Percentiles rank a stretch among this genome's conserved stretches.
Conservation (phyloP, 192 early-diverging fungal genomes). For the Helicostylum pulchrum region DNA sequence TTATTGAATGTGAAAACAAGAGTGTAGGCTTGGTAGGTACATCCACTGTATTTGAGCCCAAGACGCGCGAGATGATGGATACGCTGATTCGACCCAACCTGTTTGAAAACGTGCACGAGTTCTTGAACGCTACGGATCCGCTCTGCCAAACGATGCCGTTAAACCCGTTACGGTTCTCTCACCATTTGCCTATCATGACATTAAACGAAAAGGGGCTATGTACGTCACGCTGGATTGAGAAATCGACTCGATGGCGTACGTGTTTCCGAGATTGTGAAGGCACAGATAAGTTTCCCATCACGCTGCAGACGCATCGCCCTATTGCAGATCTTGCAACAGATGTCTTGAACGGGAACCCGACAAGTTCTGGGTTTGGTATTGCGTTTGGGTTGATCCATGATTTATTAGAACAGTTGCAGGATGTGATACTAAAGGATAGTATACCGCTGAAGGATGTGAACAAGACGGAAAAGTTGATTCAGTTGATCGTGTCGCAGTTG, state of each 20-base stretch:
- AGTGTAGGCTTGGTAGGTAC: not conserved
- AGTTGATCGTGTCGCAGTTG: constrained; percentile 4
- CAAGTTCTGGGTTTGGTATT: constrained; percentile 10
- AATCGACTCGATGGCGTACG: constrained; percentile 17
- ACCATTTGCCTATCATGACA: constrained; percentile 2
- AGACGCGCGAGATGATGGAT: constrained; percentile 13
- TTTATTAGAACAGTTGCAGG: constrained; percentile 18
- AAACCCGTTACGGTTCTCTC: constrained; percentile 12
- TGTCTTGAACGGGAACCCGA: constrained; percentile 14
- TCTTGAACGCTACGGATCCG: not conserved
- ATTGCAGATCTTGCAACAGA: constrained; percentile 5
- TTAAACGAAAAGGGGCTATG: not conserved
- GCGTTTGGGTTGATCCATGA: constrained; percentile 19
- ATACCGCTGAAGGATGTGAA: not conserved
- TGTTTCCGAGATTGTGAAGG: constrained; percentile 23
- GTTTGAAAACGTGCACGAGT: constrained; percentile 3
- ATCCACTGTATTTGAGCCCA: not conserved
- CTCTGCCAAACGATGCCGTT: constrained; percentile 2
- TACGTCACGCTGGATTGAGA: constrained; percentile 6
- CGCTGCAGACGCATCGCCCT: not conserved
- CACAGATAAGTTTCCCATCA: constrained; percentile 13
- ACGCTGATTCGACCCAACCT: constrained; percentile 3
- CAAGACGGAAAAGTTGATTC: constrained; percentile 7
- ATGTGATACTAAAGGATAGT: not conserved
- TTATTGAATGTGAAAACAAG: not conserved